These are phyloP conservation scores for Diaporthe ilicicola DNA, from an alignment of 2,329 filamentous ascomycete species.

Conservation along the genomic window DNA sequence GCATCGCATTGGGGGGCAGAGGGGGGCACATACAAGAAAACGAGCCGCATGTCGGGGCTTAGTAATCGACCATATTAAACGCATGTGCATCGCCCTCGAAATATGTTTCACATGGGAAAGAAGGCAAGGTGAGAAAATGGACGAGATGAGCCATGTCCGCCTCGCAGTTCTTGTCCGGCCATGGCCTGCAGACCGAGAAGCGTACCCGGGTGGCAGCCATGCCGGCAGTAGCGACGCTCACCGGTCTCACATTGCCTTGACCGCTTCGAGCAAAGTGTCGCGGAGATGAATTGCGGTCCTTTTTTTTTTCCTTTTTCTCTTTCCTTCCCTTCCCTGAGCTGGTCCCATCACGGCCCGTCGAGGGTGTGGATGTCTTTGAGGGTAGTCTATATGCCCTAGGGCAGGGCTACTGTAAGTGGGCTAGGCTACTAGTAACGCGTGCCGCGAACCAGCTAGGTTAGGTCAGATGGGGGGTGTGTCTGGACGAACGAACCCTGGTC, in stretches of 20 bases:
- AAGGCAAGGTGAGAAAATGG: background rate
- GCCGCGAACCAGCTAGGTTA: background rate
- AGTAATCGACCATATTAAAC: slow-evolving; percentile 21
- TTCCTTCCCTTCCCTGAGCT: background rate
- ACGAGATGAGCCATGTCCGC: slow-evolving; percentile 6
- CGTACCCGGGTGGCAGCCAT: background rate
- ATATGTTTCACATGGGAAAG: slow-evolving; percentile 1
- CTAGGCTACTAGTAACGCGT: too few relatives aligned
- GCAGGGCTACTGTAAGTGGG: background rate
- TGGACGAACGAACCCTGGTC: background rate
- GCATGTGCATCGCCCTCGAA: background rate
- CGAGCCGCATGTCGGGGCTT: slow-evolving; percentile 17
- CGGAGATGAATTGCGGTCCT: background rate
- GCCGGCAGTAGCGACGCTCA: slow-evolving; percentile 5
- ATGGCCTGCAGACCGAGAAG: background rate
- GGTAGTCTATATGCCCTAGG: background rate
- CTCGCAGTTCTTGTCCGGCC: slow-evolving; percentile 2
- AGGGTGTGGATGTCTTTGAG: background rate
- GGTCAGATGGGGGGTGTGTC: background rate
- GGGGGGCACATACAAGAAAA: slow-evolving; percentile 8
- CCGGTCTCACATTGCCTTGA: slow-evolving; percentile 1
- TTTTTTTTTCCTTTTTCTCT: background rate
- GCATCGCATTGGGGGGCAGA: slow-evolving; percentile 8
- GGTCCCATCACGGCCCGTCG: background rate
- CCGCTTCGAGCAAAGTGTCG: background rate